Conservation (phyloP, 179 eudicot genomes). For the Beta corolliflora region DNA sequence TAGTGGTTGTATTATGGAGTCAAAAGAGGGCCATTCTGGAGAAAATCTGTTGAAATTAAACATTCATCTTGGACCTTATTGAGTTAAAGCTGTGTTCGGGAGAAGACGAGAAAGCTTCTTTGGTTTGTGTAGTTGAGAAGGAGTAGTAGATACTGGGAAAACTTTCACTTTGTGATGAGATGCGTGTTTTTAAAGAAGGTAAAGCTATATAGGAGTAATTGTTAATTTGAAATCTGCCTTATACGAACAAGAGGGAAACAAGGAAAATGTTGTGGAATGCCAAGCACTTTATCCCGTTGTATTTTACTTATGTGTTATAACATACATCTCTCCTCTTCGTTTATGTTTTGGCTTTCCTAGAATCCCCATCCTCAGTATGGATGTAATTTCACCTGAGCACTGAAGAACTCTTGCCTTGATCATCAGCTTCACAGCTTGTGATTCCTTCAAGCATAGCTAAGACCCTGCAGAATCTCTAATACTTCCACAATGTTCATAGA, state of each 20-base stretch:
- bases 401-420: neutral
- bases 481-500: neutral
- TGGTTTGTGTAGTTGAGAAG: neutral
- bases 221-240: neutral
- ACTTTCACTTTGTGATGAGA: neutral
- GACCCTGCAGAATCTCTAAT: neutral
- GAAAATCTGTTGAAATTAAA: neutral
- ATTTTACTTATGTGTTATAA: too few species aligned
- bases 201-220: neutral
- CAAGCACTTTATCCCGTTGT: neutral
- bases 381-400: neutral
- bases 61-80: constrained; percentile 3
- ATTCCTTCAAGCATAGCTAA: neutral
- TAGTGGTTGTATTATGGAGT: neutral
- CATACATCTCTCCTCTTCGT: too few species aligned
- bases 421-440: neutral
- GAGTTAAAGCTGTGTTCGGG: constrained; percentile 1
- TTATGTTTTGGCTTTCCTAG: too few species aligned
- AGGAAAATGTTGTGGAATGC: neutral
- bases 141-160: neutral
- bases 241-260: neutral
- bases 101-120: neutral
- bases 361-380: neutral
- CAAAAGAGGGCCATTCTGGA: neutral
- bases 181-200: neutral